phyloP scores from a whole-genome alignment of 2,329 filamentous ascomycete species.

The Teratosphaeria destructans region DNA sequence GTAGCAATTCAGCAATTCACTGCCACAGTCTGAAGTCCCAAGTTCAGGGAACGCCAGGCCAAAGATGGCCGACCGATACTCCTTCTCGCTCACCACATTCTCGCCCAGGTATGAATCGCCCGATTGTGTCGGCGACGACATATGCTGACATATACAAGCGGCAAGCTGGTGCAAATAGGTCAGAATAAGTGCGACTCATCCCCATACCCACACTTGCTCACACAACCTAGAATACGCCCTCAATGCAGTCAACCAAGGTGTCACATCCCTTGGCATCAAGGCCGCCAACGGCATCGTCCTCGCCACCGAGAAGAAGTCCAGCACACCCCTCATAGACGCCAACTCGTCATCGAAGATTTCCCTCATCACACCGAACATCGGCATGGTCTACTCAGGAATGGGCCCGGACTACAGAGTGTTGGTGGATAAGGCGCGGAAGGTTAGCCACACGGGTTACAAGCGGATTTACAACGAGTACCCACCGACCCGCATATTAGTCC shows the following conservation, averaged over 20 bases:
- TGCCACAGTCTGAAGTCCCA: not conserved
- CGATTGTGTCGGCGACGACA: not conserved
- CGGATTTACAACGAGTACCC: constrained; percentile 99
- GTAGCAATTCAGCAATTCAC: not conserved
- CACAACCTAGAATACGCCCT: constrained; percentile 76
- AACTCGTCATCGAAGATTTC: constrained; percentile 94
- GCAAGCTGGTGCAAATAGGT: constrained; percentile 99
- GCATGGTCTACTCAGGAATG: constrained; percentile 99
- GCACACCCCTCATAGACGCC: constrained; percentile 90
- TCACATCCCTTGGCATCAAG: constrained; percentile 97
- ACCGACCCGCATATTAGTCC: constrained; percentile 97
- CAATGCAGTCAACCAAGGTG: constrained; percentile 98
- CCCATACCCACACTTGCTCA: not conserved
- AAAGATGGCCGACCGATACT: constrained; percentile 94
- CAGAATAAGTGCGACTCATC: constrained; percentile 17
- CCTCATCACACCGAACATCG: constrained; percentile 96
- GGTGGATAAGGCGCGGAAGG: constrained; percentile 95
- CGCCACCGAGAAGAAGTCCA: constrained; percentile 98
- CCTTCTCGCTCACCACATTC: constrained; percentile 98
- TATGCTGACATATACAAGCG: constrained; percentile 51
- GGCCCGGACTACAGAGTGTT: constrained; percentile 95
- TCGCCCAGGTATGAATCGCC: constrained; percentile 75
- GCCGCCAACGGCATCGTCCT: constrained; percentile 98
- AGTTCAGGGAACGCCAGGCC: constrained; percentile 7
- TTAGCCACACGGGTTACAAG: constrained; percentile 97